A percentile compares a stretch with the other conserved stretches of the same genome.
Evolutionary conservation across 108 stramenopile genomes (phyloP).

Genomic region (Conticribra weissflogii): DNA sequence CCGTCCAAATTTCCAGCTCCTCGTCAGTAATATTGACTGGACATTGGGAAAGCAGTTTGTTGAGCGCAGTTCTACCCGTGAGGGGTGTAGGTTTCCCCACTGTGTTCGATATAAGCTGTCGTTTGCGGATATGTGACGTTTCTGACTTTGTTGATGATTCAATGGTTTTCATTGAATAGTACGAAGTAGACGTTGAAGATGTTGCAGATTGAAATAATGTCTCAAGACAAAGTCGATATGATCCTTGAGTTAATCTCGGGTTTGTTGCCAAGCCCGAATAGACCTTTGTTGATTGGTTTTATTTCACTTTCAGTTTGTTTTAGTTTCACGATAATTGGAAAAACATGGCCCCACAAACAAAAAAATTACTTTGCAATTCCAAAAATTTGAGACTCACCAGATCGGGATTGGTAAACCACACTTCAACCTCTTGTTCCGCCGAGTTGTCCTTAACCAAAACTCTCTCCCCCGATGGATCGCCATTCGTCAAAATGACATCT

Average conservation of each 20-base stretch:
- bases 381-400: conserved; percentile 4
- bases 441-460: conserved; percentile 4
- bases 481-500: conserved; percentile 24
- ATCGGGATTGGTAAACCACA: conserved; percentile 23
- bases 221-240: conserved; percentile 20
- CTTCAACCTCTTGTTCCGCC: conserved; percentile 15
- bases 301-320: too few species aligned
- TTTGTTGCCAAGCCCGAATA: conserved; percentile 22
- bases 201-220: conserved; percentile 18
- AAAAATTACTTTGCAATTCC: too few species aligned
- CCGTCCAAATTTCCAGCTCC: conserved; percentile 31
- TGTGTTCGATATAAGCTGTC: conserved; percentile 9
- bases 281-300: background rate
- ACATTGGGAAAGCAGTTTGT: conserved; percentile 19
- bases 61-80: conserved; percentile 21
- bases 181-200: conserved; percentile 5
- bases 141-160: background rate
- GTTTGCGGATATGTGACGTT: background rate
- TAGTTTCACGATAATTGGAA: too few species aligned
- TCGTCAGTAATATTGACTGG: conserved; percentile 3
- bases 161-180: background rate
- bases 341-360: too few species aligned
- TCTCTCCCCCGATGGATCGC: conserved; percentile 6
- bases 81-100: conserved; percentile 18
- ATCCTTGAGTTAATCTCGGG: conserved; percentile 25